Conservation (phyloP, 495 filamentous ascomycete species). For the Trichoderma reesei region DNA sequence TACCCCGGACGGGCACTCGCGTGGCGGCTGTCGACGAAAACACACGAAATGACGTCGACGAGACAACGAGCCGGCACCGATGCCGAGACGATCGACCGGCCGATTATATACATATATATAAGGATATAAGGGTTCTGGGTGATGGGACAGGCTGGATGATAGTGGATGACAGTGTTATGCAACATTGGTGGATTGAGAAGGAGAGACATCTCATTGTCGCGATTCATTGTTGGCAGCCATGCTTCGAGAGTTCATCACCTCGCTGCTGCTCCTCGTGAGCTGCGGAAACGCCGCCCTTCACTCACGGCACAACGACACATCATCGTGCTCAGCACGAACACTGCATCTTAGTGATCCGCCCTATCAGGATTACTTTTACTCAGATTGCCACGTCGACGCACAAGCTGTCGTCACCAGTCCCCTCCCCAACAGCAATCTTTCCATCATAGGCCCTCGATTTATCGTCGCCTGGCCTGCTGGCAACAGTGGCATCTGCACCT, state of each 20-base stretch:
- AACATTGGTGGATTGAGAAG: no score
- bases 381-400: conserved; percentile 45
- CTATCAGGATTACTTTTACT: conserved; percentile 56
- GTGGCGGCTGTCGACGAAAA: no score
- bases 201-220: background rate
- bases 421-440: conserved; percentile 41
- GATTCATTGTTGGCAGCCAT: background rate
- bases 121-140: background rate
- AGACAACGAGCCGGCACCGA: background rate
- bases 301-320: background rate
- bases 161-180: no score
- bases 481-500: conserved; percentile 48
- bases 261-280: background rate
- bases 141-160: no score
- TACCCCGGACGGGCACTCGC: background rate
- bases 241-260: background rate
- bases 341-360: conserved; percentile 31
- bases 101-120: background rate
- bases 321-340: background rate
- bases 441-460: conserved; percentile 27
- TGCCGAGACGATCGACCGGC: background rate
- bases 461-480: conserved; percentile 54
- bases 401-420: conserved; percentile 53
- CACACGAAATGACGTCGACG: background rate
- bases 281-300: background rate